These are phyloP conservation scores for Claviceps pazoutovae DNA, from an alignment of 2,329 filamentous ascomycete genomes.

Conservation along the genomic window DNA sequence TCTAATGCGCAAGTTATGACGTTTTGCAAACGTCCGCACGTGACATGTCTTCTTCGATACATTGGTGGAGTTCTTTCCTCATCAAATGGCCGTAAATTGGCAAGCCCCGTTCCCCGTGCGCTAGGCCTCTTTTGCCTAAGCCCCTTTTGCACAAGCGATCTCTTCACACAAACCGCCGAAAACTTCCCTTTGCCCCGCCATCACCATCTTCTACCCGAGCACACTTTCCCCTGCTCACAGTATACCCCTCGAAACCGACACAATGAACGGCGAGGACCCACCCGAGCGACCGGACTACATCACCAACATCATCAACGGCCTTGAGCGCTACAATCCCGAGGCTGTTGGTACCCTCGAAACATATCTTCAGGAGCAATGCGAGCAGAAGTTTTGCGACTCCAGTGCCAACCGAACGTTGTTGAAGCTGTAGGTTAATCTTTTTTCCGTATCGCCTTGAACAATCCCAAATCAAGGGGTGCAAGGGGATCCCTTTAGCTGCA, in stretches of 20 bases:
- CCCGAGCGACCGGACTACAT: constrained; percentile 87
- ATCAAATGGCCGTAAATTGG: constrained; percentile 1
- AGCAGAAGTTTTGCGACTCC: constrained; percentile 84
- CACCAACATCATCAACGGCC: constrained; percentile 84
- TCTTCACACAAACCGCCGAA: constrained; percentile 26
- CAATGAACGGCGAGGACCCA: constrained; percentile 67
- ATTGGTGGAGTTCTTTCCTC: too few relatives aligned
- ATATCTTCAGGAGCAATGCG: constrained; percentile 90
- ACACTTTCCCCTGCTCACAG: constrained; percentile 7
- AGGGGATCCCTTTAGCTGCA: background rate
- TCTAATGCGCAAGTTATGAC: constrained; percentile 13
- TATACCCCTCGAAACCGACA: constrained; percentile 20
- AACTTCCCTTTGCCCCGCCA: constrained; percentile 30
- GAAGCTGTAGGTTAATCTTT: constrained; percentile 70
- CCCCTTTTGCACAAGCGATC: constrained; percentile 25
- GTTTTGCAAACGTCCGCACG: constrained; percentile 18
- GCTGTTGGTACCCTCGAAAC: constrained; percentile 86
- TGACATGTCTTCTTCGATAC: constrained; percentile 10
- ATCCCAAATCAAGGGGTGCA: background rate
- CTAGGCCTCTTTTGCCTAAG: constrained; percentile 24
- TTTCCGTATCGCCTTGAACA: background rate
- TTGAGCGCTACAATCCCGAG: constrained; percentile 97
- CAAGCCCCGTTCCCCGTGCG: constrained; percentile 13
- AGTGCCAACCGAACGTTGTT: constrained; percentile 92
- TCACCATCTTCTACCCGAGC: constrained; percentile 20